Evolutionary conservation across 1,284 basidiomycete species (phyloP).

Genomic region (Leccinum fuscescens): DNA sequence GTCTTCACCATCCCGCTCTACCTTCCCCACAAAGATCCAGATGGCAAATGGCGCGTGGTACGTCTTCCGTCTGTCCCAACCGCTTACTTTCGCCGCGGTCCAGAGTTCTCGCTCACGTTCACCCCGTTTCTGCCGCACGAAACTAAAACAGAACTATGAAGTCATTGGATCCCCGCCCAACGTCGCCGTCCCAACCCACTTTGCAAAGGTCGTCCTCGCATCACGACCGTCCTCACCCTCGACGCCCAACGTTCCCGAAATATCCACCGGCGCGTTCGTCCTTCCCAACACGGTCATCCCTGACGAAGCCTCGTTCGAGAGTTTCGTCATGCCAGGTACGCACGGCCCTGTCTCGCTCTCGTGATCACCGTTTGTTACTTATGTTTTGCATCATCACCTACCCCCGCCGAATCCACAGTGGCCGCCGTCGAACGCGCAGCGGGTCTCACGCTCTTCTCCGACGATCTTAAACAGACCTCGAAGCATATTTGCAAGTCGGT

Average conservation of each 20-base stretch:
- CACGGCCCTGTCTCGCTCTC: neutral
- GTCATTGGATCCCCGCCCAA: conserved; percentile 92
- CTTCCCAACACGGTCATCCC: conserved; percentile 89
- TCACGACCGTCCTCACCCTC: conserved; percentile 72
- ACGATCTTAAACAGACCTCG: conserved; percentile 74
- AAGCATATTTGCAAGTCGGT: conserved; percentile 87
- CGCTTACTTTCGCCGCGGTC: neutral
- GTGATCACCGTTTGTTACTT: neutral
- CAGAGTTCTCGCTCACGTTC: neutral
- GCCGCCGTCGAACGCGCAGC: conserved; percentile 84
- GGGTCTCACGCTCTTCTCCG: conserved; percentile 87
- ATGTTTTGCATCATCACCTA: no score
- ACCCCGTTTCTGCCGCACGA: neutral
- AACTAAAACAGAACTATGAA: conserved; percentile 71
- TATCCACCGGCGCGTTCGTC: conserved; percentile 91
- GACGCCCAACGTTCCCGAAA: conserved; percentile 69
- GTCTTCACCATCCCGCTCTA: conserved; percentile 99
- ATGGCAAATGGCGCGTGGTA: conserved; percentile 94
- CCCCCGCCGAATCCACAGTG: neutral
- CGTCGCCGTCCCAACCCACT: conserved; percentile 94
- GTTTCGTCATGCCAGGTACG: conserved; percentile 80
- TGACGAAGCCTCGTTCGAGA: conserved; percentile 76
- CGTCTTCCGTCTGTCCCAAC: conserved; percentile 34
- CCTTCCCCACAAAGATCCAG: conserved; percentile 78
- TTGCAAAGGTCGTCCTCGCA: conserved; percentile 92